Evolutionary conservation across 1,139 yeast genomes (phyloP), one percentile per base, ranked within the genome.

Genomic region (Protomyces inouyei): DNA sequence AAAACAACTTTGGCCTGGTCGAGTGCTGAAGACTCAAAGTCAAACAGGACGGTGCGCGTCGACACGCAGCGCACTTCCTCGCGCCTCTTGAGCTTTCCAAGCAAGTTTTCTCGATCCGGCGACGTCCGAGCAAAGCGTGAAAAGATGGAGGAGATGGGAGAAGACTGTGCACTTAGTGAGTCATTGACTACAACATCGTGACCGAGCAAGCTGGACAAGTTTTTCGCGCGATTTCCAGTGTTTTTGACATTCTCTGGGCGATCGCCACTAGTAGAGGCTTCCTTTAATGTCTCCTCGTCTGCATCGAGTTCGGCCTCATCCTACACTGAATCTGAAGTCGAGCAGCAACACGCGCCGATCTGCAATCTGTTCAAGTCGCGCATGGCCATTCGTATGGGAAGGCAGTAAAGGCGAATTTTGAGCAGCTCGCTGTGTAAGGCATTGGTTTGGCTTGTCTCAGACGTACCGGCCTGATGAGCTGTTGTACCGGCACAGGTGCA

Each of bases 381-480:
- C 48, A n/a, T 43, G 48, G 4, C n/a, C 48, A 9, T 6, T 18
- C 18, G 48, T 18, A 3, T 14, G 12, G 3, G 48, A 18, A 5
- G 48, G 48, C 5, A 43, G 21, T 4, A 43, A 3, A 9, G 48
- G 48, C 4, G 48, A 43, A 4, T 57, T 37, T 57, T 53, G 51
- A 57, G 52, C n/a, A 57, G 48, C 12, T 45, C 55, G 16, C 55
- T 55, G 25, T 57, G 48, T 9, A 48, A 12, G 18, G 9, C 23
- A 10, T 43, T 40, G 21, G 53, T 12, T 57, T 48, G 5, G 51
- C 48, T n/a, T 48, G 55, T 5, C 61, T 45, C 4, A 36, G 8
- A 10, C 61, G 52, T 43, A 52, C 63, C 3, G 63, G 63, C 28
- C 28, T 38, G 16, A 57, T 59, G 38, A 52, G 28, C 16, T 28